Conservation (phyloP, 768 basidiomycete species). For the Rhodosporidiobolus odoratus region DNA sequence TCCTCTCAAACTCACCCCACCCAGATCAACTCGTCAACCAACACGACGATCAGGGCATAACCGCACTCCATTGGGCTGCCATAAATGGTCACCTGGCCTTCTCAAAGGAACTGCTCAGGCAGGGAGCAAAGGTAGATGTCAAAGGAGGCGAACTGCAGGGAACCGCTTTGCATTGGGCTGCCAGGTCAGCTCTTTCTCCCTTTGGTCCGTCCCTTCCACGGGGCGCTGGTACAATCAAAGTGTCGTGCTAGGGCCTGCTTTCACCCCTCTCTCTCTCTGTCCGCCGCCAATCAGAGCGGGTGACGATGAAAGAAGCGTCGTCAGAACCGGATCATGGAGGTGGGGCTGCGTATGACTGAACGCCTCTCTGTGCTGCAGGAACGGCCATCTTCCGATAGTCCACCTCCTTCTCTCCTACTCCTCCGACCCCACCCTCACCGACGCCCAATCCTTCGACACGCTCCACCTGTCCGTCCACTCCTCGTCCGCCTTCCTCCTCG, state of each 20-base stretch:
- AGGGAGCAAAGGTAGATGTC: slow-evolving; percentile 91
- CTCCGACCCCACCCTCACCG: slow-evolving; percentile 84
- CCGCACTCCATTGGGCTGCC: slow-evolving; percentile 95
- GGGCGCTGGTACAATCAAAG: no score
- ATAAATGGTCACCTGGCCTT: slow-evolving; percentile 91
- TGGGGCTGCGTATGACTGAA: not conserved
- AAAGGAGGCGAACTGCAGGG: slow-evolving; percentile 88
- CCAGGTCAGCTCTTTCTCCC: slow-evolving; percentile 50
- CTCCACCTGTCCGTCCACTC: slow-evolving; percentile 90
- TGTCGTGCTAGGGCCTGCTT: not conserved
- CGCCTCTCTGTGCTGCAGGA: slow-evolving; percentile 55
- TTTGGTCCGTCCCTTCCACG: not conserved
- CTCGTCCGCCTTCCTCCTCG: slow-evolving; percentile 84
- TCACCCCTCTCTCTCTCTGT: no score
- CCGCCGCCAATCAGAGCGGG: not conserved
- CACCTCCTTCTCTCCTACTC: slow-evolving; percentile 82
- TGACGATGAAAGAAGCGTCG: not conserved
- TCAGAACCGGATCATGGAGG: not conserved
- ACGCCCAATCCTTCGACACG: slow-evolving; percentile 93
- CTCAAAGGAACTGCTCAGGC: slow-evolving; percentile 78
- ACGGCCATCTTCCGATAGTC: slow-evolving; percentile 91
- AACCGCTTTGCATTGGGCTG: slow-evolving; percentile 97
- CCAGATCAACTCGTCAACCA: slow-evolving; percentile 45
- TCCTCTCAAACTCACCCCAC: slow-evolving; percentile 67
- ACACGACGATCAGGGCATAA: slow-evolving; percentile 83